Base-by-base conservation (phyloP, 2,329 filamentous ascomycete genomes). In the Verticillium zaregamsianum region DNA sequence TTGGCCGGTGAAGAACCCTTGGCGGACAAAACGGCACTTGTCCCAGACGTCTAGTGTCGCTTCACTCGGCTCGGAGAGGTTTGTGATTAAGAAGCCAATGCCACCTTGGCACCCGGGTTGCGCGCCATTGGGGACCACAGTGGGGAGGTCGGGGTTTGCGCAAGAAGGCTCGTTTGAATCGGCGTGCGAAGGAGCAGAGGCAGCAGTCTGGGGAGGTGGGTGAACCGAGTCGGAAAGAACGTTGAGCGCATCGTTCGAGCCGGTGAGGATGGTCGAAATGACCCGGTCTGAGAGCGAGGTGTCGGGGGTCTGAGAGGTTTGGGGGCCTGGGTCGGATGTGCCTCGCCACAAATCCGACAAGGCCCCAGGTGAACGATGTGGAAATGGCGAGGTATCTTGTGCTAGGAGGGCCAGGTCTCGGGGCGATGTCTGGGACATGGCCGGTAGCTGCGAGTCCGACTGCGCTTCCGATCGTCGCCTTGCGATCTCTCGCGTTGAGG, bases 1-100 rank as follows among this genome's bases (percentile, higher is more conserved):
- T 59, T 69, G 68, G 3, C 66, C 68, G 0, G 68, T 69, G 11
- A 69, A 69, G 63, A 66, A 69, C 2, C 68, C 68, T 40, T 69
- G 67, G 1, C 68, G 65, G 3, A 69, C 67, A 12, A 70, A 68
- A 3, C 68, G 66, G 45, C 67, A 66, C 54, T 66, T 70, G 35
- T 69, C 68, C 66, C 67, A 68, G 31, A 70, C 35, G 28, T 69
- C 65, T 2, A 70, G 65, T 15, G 58, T 63, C 7, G 55, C 59
- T 28, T 69, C 68, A 3, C 61, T 61, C 0, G 68, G 65, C 20
- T 68, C 63, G 1, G 68, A 69, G 5, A 69, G 57, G 23, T 52
- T 57, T 20, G 37, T 12, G 11, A 59, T 62, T 11, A n/a, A 35
- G 28, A 62, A 62, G 11, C 61, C 61, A 31, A 59, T 35, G 3